phyloP scores from a whole-genome alignment of 208 protist genomes.

The Leishmania amazonensis region DNA sequence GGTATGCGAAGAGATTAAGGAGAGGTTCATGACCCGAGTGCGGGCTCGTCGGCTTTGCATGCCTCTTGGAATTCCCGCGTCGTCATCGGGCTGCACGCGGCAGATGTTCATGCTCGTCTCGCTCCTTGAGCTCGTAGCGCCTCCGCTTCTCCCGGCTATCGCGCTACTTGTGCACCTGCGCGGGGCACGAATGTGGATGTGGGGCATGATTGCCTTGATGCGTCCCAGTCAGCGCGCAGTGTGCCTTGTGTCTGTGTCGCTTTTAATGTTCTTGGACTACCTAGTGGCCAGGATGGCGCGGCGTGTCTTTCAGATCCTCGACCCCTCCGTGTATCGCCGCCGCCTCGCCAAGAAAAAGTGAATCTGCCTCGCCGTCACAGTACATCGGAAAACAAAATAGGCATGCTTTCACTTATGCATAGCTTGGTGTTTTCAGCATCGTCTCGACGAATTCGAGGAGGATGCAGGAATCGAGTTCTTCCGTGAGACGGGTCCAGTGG shows the following conservation, averaged over 20 bases:
- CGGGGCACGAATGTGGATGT: conserved; percentile 2
- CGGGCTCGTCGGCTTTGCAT: neutral
- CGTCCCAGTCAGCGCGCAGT: conserved; percentile 23
- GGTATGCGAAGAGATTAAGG: conserved; percentile 20
- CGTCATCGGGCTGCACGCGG: neutral
- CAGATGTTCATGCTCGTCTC: conserved; percentile 12
- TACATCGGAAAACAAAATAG: neutral
- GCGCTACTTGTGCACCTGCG: conserved; percentile 5
- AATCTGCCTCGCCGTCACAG: neutral
- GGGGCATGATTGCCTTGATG: conserved; percentile 15
- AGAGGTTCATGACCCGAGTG: conserved; percentile 19
- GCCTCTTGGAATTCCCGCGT: neutral
- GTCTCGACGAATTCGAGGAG: neutral
- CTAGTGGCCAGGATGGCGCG: neutral
- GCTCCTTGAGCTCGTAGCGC: conserved; percentile 13
- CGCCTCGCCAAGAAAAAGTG: conserved; percentile 30
- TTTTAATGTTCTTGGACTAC: neutral
- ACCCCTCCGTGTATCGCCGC: conserved; percentile 20
- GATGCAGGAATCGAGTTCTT: neutral
- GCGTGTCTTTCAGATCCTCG: conserved; percentile 17
- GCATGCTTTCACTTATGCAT: neutral
- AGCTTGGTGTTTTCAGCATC: neutral
- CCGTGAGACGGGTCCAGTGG: neutral
- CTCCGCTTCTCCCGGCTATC: conserved; percentile 13
- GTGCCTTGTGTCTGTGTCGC: neutral